Conservation (phyloP, 495 filamentous ascomycete species). For the Cudoniella acicularis region DNA sequence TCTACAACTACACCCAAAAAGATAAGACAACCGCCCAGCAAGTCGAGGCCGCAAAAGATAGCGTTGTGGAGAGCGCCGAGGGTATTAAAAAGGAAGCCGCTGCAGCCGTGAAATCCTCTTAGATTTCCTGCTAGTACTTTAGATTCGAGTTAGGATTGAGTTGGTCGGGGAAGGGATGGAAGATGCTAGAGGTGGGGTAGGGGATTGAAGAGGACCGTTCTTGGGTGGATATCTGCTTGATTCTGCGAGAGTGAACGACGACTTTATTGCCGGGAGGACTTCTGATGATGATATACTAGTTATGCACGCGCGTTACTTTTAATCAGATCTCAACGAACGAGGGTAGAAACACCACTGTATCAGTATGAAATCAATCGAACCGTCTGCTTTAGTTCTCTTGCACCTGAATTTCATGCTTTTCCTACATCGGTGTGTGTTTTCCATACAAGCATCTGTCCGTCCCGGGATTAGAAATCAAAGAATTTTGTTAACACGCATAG, state of each 20-base stretch:
- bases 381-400: not conserved
- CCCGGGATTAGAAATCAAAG: no score
- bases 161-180: no score
- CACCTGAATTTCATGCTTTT: no score
- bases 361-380: not conserved
- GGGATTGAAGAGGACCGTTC: not conserved
- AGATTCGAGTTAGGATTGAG: no score
- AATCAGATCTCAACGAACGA: no score
- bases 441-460: no score
- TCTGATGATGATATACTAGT: no score
- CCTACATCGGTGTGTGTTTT: no score
- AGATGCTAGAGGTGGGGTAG: no score
- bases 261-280: no score
- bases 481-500: no score
- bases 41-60: slow-evolving; percentile 34
- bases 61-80: slow-evolving; percentile 38
- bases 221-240: not conserved
- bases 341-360: not conserved
- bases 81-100: slow-evolving; percentile 41
- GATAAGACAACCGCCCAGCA: slow-evolving; percentile 32
- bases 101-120: slow-evolving; percentile 34
- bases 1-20: slow-evolving; percentile 62
- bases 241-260: not conserved
- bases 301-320: no score
- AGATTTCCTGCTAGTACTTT: not conserved